Percentiles rank a stretch among this genome's conserved stretches.
These are phyloP conservation scores for Lindgomyces ingoldianus DNA, from an alignment of 495 filamentous ascomycete genomes.

Conservation along the genomic window DNA sequence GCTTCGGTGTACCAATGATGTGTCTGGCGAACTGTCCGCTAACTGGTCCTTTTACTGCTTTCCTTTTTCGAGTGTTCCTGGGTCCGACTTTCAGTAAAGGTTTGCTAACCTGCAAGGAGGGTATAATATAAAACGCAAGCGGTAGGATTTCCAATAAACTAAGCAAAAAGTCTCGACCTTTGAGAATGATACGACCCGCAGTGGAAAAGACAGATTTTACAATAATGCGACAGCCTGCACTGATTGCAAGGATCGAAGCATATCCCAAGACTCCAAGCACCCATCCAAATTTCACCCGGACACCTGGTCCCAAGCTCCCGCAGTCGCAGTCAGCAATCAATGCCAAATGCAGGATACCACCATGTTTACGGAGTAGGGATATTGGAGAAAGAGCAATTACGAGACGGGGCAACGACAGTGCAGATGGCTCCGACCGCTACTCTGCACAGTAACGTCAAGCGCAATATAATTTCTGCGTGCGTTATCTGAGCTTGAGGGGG, in stretches of 20 bases:
- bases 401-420: slow-evolving; percentile 3
- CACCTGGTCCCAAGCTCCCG: slow-evolving; percentile 17
- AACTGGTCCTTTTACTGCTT: slow-evolving; percentile 13
- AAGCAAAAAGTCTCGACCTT: slow-evolving; percentile 6
- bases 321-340: slow-evolving; percentile 28
- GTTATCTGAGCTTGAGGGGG: slow-evolving; percentile 8
- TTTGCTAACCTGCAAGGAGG: slow-evolving; percentile 19
- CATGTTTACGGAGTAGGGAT: not conserved
- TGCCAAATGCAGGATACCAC: slow-evolving; percentile 13
- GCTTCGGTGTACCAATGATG: slow-evolving; percentile 13
- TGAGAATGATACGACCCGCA: not conserved
- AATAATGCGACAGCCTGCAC: slow-evolving; percentile 11
- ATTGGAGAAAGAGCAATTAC: not conserved
- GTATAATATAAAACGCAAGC: slow-evolving; percentile 19
- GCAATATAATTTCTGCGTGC: slow-evolving; percentile 19
- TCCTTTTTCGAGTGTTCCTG: not conserved
- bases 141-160: not conserved
- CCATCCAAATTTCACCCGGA: slow-evolving; percentile 3
- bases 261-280: slow-evolving; percentile 12
- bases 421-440: slow-evolving; percentile 12
- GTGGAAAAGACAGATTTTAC: slow-evolving; percentile 2
- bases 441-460: slow-evolving; percentile 32
- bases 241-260: slow-evolving; percentile 18
- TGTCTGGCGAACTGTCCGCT: slow-evolving; percentile 6
- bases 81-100: slow-evolving; percentile 3